phyloP scores from a whole-genome alignment of 208 protist genomes.

The Leishmania lainsoni region DNA sequence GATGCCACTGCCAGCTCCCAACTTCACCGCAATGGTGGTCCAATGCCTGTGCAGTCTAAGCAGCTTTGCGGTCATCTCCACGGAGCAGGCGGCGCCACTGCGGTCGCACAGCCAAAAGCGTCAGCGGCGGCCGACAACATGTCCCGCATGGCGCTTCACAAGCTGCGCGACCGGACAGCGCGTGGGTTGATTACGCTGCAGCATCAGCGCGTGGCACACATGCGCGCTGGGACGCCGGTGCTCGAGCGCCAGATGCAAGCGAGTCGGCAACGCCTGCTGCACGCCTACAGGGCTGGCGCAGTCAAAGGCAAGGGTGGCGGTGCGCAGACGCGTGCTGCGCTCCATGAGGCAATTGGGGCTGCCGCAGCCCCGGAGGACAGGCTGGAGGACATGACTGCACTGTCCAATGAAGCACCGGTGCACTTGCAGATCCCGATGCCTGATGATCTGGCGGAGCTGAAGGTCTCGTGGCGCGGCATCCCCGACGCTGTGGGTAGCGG shows the following conservation, averaged over 20 bases:
- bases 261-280: constrained; percentile 33
- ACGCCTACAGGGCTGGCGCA: background rate
- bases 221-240: constrained; percentile 11
- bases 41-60: background rate
- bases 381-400: background rate
- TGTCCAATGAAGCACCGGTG: background rate
- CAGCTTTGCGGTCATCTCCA: background rate
- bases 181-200: constrained; percentile 40
- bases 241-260: constrained; percentile 33
- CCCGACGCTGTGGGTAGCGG: background rate
- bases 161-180: constrained; percentile 31
- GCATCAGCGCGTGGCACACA: constrained; percentile 32
- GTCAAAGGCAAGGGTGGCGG: background rate
- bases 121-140: constrained; percentile 2
- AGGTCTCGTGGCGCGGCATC: constrained; percentile 5
- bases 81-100: background rate
- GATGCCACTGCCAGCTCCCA: background rate
- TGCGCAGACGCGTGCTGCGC: background rate
- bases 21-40: background rate
- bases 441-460: constrained; percentile 1
- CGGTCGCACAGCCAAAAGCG: too few species aligned
- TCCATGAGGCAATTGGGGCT: background rate
- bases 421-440: background rate
- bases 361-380: background rate
- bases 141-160: constrained; percentile 18